Evolutionary conservation across 2,329 filamentous ascomycete genomes (phyloP), one percentile per base, ranked within the genome.

Genomic region (Lecanicillium sp.): DNA sequence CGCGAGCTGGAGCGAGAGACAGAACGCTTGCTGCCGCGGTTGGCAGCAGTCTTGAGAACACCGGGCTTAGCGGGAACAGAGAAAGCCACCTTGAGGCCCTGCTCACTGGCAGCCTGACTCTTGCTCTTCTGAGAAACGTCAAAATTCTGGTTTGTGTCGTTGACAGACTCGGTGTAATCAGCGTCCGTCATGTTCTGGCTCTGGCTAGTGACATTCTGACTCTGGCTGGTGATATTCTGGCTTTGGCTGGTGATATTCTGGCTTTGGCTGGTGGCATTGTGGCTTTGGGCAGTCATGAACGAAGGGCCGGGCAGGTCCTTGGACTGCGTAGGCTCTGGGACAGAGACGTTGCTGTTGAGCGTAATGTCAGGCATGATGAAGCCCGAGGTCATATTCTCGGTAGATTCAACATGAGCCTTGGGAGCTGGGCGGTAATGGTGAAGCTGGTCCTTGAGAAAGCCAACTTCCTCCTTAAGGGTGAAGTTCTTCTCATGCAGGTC

Each of bases 401-500:
- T 55, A 11, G 57, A 61, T 12, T 56, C 62, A 32, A 67, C 58
- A 46, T 70, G 62, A 3, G 66, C 61, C 55, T 68, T 66, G 21
- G 63, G 61, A 20, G 60, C 53, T 2, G 66, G 66, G 15, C 69
- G 66, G 46, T 62, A 67, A 46, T 70, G 65, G 30, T 73, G 65
- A 15, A 75, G 58, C 51, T 74, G 69, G 45, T 69, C 60, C 55
- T 71, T 71, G 48, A 74, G 60, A 37, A 66, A 67, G 15, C 70
- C 66, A 19, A 76, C 64, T 50, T 76, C 66, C n/a, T 71, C 67
- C 56, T 71, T 69, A 14, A 78, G 64, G 44, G 71, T 70, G 39
- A 67, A 55, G 21, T 74, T 71, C 40, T 76, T 67, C 7, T 70
- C 67, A 38, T 72, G 67, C n/a, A 76, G 58, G 27, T 69, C 66